A percentile compares a stretch with the other conserved stretches of the same genome.
Evolutionary conservation across 441 rosid species (phyloP).

Genomic region (Flueggea neowawraea): DNA sequence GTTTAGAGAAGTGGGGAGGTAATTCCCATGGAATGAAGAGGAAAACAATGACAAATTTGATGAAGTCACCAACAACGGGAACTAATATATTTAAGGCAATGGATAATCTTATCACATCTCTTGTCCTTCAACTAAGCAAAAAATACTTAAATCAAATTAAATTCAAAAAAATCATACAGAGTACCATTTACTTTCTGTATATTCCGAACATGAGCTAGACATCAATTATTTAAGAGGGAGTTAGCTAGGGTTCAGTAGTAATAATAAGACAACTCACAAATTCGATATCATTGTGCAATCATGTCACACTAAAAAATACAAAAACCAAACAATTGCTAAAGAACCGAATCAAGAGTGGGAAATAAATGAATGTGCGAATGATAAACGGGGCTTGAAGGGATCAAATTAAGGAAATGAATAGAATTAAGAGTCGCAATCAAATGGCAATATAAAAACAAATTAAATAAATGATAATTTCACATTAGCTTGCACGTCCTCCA

Average conservation of each 20-base stretch:
- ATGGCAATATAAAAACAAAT: slow-evolving; percentile 4
- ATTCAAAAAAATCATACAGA: neutral
- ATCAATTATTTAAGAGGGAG: neutral
- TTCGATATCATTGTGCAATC: too few relatives aligned
- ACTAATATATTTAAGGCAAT: slow-evolving; percentile 4
- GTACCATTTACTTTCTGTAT: neutral
- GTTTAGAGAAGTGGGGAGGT: neutral
- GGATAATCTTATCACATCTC: slow-evolving; percentile 13
- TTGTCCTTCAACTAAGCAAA: too few relatives aligned
- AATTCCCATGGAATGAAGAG: neutral
- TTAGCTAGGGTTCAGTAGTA: too few relatives aligned
- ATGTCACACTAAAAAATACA: too few relatives aligned
- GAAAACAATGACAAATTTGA: slow-evolving; percentile 15
- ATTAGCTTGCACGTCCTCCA: slow-evolving; percentile 80
- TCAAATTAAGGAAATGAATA: neutral
- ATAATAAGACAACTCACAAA: too few relatives aligned
- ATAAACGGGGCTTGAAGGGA: too few relatives aligned
- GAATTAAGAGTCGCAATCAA: slow-evolving; percentile 18
- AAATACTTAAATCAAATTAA: too few relatives aligned
- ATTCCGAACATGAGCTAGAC: neutral
- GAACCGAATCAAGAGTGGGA: too few relatives aligned
- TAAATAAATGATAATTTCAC: slow-evolving; percentile 20
- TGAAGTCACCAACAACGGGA: slow-evolving; percentile 14
- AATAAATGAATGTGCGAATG: too few relatives aligned
- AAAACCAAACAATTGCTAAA: too few relatives aligned